Conservation (phyloP, 208 protist species). For the Entamoeba invadens region DNA sequence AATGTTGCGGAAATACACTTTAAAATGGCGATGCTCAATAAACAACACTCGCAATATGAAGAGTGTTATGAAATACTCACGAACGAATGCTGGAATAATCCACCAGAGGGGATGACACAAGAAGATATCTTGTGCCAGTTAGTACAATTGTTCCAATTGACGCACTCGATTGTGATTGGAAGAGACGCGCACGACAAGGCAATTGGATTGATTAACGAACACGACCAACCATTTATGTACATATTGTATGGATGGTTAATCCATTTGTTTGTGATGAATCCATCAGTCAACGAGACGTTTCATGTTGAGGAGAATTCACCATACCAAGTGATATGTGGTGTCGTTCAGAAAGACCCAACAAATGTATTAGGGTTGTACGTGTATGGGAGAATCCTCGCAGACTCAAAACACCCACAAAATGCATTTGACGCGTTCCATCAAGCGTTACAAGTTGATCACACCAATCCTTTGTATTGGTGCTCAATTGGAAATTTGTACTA, state of each 20-base stretch:
- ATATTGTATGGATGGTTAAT: not conserved
- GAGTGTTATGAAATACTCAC: not conserved
- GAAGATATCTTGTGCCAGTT: not conserved
- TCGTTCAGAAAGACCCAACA: not conserved
- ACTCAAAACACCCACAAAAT: not conserved
- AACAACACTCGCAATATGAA: not conserved
- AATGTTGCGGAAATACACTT: not conserved
- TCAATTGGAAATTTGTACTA: not conserved
- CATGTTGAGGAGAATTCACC: not conserved
- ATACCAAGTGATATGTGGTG: not conserved
- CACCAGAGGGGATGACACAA: not conserved
- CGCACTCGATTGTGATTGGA: not conserved
- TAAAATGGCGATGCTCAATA: not conserved
- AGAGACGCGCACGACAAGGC: not conserved
- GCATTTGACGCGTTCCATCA: not conserved
- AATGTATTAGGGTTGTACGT: not conserved
- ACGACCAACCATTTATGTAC: not conserved
- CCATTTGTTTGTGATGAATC: not conserved
- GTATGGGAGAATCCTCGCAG: not conserved
- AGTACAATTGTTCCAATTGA: not conserved
- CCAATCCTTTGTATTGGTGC: not conserved
- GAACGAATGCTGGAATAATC: not conserved
- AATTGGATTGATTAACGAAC: not conserved
- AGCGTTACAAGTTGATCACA: not conserved
- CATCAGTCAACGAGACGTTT: not conserved